Conservation (phyloP, 139 green algal species). For the Chlamydomonas sp. region DNA sequence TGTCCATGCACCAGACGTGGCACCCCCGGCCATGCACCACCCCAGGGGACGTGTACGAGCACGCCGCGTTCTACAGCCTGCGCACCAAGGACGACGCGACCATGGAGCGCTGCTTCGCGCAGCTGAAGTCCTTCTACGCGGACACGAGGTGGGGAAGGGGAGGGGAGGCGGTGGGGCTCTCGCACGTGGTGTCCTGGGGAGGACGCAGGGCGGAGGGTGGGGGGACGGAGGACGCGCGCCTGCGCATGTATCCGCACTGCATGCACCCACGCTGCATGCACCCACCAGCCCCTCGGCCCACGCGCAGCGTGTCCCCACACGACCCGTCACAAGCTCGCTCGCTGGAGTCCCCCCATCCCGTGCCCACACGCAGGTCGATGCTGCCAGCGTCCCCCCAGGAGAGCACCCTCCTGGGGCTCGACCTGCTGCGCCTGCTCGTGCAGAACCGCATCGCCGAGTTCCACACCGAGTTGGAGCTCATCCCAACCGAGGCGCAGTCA, state of each 20-base stretch:
- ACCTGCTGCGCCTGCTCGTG: slow-evolving; percentile 89
- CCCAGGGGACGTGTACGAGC: slow-evolving; percentile 79
- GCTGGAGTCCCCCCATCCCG: too few relatives aligned
- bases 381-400: slow-evolving; percentile 63
- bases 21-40: too few relatives aligned
- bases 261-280: background rate
- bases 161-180: background rate
- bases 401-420: slow-evolving; percentile 63
- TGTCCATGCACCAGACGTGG: too few relatives aligned
- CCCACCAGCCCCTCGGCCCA: background rate
- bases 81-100: slow-evolving; percentile 65
- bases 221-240: too few relatives aligned
- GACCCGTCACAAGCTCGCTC: background rate
- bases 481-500: slow-evolving; percentile 46
- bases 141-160: slow-evolving; percentile 59
- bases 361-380: slow-evolving; percentile 36
- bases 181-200: too few relatives aligned
- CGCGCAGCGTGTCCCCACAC: background rate
- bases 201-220: too few relatives aligned
- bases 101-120: slow-evolving; percentile 84
- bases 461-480: slow-evolving; percentile 90
- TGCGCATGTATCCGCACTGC: too few relatives aligned
- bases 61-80: slow-evolving; percentile 75
- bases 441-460: slow-evolving; percentile 96
- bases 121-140: slow-evolving; percentile 84